Conservation (phyloP, 768 basidiomycete genomes). For the Hygrophorus pudorinus region DNA sequence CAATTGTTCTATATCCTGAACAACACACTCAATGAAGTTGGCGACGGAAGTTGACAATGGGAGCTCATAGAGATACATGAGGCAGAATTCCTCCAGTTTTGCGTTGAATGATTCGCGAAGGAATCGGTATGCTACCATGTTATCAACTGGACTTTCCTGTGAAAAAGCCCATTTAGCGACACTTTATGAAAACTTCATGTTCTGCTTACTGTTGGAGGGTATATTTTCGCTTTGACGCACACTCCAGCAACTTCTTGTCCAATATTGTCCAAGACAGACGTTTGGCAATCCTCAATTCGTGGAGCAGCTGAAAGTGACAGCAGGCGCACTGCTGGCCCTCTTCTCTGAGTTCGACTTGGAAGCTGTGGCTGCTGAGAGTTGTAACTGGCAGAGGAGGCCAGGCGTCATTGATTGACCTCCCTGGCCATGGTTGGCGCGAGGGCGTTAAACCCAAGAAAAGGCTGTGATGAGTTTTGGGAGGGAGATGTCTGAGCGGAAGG, state of each 20-base stretch:
- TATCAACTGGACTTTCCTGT: background rate
- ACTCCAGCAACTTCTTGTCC: background rate
- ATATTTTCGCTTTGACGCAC: background rate
- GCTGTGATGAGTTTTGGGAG: background rate
- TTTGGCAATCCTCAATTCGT: background rate
- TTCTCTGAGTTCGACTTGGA: background rate
- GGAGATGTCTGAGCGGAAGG: background rate
- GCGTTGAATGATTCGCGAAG: background rate
- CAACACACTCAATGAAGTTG: background rate
- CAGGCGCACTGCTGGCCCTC: background rate
- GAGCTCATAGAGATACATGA: background rate
- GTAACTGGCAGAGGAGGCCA: background rate
- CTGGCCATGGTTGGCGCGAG: background rate
- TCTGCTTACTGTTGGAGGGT: background rate
- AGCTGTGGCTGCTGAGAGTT: background rate
- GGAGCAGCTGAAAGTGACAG: background rate
- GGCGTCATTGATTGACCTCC: background rate
- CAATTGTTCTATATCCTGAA: background rate
- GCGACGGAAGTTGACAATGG: background rate
- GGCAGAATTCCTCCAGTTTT: background rate
- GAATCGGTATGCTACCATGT: background rate
- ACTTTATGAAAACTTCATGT: background rate
- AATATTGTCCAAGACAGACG: background rate
- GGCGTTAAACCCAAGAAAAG: background rate
- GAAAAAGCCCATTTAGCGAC: background rate